These are phyloP conservation scores for Phyllostachys edulis DNA, from an alignment of 176 grass and related monocot genomes.

Conservation along the genomic window DNA sequence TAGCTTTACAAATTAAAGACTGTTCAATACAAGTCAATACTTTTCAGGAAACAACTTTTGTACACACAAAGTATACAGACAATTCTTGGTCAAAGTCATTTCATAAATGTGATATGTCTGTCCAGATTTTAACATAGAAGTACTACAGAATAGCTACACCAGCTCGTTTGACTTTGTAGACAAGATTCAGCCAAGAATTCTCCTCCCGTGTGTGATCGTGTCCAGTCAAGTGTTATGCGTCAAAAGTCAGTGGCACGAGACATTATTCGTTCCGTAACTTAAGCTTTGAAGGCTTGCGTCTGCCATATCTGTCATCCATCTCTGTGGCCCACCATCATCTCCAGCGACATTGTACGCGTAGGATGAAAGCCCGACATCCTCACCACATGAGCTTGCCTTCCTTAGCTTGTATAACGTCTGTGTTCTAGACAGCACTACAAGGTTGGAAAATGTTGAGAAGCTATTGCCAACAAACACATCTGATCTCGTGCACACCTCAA, in stretches of 20 bases:
- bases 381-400: constrained; percentile 58
- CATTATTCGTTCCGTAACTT: constrained; percentile 83
- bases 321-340: constrained; percentile 52
- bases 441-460: constrained; percentile 96
- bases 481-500: constrained; percentile 83
- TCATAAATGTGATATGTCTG: background rate
- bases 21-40: constrained; percentile 24
- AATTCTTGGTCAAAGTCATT: constrained; percentile 31
- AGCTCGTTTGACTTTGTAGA: constrained; percentile 18
- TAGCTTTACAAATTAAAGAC: constrained; percentile 40
- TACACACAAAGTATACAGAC: constrained; percentile 1
- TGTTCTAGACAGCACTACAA: constrained; percentile 84
- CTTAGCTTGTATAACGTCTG: constrained; percentile 64
- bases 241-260: constrained; percentile 69
- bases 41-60: constrained; percentile 19
- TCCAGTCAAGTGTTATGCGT: constrained; percentile 32
- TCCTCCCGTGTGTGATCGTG: background rate
- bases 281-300: constrained; percentile 66
- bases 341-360: constrained; percentile 89
- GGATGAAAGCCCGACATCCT: constrained; percentile 49
- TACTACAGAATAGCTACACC: constrained; percentile 2
- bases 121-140: constrained; percentile 26
- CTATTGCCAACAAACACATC: constrained; percentile 92
- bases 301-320: constrained; percentile 88
- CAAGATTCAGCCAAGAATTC: constrained; percentile 13